Base-by-base conservation (phyloP, 768 basidiomycete genomes). In the Podaxis sp. region DNA sequence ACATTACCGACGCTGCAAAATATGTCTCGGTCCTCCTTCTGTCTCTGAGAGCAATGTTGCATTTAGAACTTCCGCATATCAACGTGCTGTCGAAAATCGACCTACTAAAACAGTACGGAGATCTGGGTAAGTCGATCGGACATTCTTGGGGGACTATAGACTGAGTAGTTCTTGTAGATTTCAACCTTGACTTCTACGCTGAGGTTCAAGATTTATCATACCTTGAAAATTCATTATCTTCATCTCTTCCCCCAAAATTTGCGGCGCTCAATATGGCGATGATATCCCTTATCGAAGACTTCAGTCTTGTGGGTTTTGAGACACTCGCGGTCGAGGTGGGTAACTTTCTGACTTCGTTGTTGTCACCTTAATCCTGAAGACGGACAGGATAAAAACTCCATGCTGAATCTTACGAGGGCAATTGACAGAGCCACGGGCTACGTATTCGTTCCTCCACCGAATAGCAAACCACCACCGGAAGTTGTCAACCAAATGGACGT, bases 51-150 rank as follows among this genome's bases (percentile, higher is more conserved):
- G 93, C 96, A 15, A 98, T 98, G 97, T 81, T 99, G n/a, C 96
- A 98, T 70, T 83, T 99, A 59, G 97, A 97, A 70, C 83, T 98
- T n/a, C 97, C 97, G 0, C 97, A 98, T 72, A 81, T 99, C 76
- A 98, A 99, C 70, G 97, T 99, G 2, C 80, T 99, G 13, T 96
- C 94, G 8, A 99, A 99, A 75, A 82, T 98, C 59, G 97, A 99
- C 75, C 78, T 98, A n/a, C 79, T 99, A 17, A 79, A 83, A 17
- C 86, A 90, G 66, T 96, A 96, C 64, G 97, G 97, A 11, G 93
- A 96, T 64, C 81, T 98, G 47, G 93, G 96, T 96, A 68, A 51
- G 83, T 19, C 57, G 24, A 56, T n/a, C 29, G 40, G 62, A 63
- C 55, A 27, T 11, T 46, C 38, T 54, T 8, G 49, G 63, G 49